Base-by-base conservation (phyloP, 2,329 filamentous ascomycete genomes). In the Colletotrichum cordylinicola region DNA sequence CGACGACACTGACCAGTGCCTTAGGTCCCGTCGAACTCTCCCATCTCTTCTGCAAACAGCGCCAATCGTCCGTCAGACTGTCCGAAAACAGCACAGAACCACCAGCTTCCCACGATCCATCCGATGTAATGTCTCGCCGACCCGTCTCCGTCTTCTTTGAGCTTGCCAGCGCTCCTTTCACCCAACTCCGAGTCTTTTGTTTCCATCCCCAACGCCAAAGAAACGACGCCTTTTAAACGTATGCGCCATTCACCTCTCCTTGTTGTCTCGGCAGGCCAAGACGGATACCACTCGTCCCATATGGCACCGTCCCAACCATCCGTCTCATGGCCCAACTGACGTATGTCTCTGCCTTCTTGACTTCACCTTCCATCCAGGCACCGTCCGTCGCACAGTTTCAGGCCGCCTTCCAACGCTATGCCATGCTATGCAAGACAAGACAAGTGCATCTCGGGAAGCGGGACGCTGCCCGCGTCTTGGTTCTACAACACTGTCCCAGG, bases 101-200 rank as follows among this genome's bases (percentile, higher is more conserved):
- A 24, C 33, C 35, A 55, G 18, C 27, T 21, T 39, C 62, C 56
- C 37, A 62, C 67, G 67, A 70, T 70, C 67, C 67, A 70, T 37
- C 67, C 37, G 56, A 70, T 62, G 35, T 18, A 70, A 70, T 70
- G 67, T 70, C 56, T 70, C 56, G 56, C 67, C 37, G 66, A 21
- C 33, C 21, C n/a, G 21, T 35, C 33, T 9, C 35, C 66, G 10
- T 18, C 27, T 35, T 33, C 67, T 70, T 70, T 62, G 67, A 70
- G 24, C 24, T 62, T 24, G 55, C 65, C 33, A 39, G n/a, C n/a
- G 8, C n/a, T 37, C n/a, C 60, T 29, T n/a, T 33, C 29, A 33
- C 37, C 48, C 31, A 35, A 13, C 62, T 16, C 21, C 33, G 21
- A 37, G 33, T 68, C 31, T 43, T 68, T 68, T 29, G 52, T 68